Evolutionary conservation across 768 basidiomycete genomes (phyloP), one percentile per base, ranked within the genome.

Genomic region (Lepiota venenata): DNA sequence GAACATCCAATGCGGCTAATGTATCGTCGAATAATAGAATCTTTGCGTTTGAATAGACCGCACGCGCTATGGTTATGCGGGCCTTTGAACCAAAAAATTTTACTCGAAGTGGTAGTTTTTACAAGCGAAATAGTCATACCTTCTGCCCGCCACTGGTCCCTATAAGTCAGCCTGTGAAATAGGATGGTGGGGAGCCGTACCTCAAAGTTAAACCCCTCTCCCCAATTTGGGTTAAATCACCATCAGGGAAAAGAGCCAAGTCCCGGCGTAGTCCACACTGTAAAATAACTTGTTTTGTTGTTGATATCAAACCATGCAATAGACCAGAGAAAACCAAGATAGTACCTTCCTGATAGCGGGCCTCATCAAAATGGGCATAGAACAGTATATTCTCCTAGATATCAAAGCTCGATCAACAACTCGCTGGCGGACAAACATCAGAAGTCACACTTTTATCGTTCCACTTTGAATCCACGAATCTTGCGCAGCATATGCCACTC

Each of bases 401-500:
- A 36, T 29, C 5, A 27, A 32, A 27, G 12, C 14, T 32, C 14
- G 21, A 4, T 21, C 29, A 16, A 32, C 5, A 15, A 14, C 12
- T 3, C n/a, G 27, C 43, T 8, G 32, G 8, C 10, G 32, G 32
- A 32, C 32, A 32, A 32, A 32, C 8, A 2, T 32, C 32, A 32
- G 32, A 9, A 14, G 22, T 48, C 58, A 29, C 39, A 81, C 83
- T 62, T 71, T 74, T 47, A 89, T 85, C 0, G 87, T 88, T 53
- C 84, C 86, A 56, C 87, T 90, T 66, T 85, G 79, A 10, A 91
- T 83, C 88, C 88, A 93, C 1, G 87, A 83, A 63, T 90, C 88
- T 64, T 93, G 90, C 1, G 85, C 85, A 6, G 87, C 85, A 65
- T 88, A 91, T 5, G 87, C 83, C 25, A 93, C 76, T 7, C 89